A percentile compares a stretch with the other conserved stretches of the same genome.
Conservation (phyloP, 441 rosid species). For the Populus hybrid region DNA sequence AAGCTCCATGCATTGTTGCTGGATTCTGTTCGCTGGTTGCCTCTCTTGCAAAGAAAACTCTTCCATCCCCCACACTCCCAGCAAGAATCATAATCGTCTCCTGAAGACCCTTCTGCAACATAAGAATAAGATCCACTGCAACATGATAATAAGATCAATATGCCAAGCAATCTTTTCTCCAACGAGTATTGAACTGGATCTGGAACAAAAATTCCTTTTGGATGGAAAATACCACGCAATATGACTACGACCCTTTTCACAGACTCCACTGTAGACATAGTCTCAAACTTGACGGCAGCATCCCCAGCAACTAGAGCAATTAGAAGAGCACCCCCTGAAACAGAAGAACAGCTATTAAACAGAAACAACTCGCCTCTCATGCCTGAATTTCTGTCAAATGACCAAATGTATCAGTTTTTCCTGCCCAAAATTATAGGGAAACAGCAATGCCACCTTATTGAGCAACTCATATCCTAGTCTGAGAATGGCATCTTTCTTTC, state of each 20-base stretch:
- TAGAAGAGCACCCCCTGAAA: slow-evolving; percentile 85
- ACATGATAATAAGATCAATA: slow-evolving; percentile 70
- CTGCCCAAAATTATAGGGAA: slow-evolving; percentile 83
- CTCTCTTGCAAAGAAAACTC: slow-evolving; percentile 94
- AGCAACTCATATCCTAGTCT: slow-evolving; percentile 79
- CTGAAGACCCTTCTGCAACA: slow-evolving; percentile 90
- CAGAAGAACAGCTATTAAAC: slow-evolving; percentile 82
- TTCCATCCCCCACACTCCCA: slow-evolving; percentile 84
- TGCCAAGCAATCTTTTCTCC: slow-evolving; percentile 86
- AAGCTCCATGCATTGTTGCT: slow-evolving; percentile 98
- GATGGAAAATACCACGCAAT: slow-evolving; percentile 77
- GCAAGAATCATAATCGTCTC: slow-evolving; percentile 92
- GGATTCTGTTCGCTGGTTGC: slow-evolving; percentile 92
- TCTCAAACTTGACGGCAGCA: slow-evolving; percentile 78
- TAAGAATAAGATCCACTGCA: slow-evolving; percentile 67
- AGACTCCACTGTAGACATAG: slow-evolving; percentile 74
- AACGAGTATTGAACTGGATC: slow-evolving; percentile 88
- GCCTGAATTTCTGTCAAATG: slow-evolving; percentile 62
- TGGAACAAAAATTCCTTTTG: slow-evolving; percentile 87
- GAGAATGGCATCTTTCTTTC: slow-evolving; percentile 73
- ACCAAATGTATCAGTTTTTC: slow-evolving; percentile 86
- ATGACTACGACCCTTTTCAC: slow-evolving; percentile 64
- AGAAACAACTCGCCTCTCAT: slow-evolving; percentile 88
- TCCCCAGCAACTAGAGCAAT: slow-evolving; percentile 91
- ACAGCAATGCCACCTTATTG: slow-evolving; percentile 85